phyloP scores from a whole-genome alignment of 371 early-diverging fungal genomes.

The Apophysomyces trapeziformis region DNA sequence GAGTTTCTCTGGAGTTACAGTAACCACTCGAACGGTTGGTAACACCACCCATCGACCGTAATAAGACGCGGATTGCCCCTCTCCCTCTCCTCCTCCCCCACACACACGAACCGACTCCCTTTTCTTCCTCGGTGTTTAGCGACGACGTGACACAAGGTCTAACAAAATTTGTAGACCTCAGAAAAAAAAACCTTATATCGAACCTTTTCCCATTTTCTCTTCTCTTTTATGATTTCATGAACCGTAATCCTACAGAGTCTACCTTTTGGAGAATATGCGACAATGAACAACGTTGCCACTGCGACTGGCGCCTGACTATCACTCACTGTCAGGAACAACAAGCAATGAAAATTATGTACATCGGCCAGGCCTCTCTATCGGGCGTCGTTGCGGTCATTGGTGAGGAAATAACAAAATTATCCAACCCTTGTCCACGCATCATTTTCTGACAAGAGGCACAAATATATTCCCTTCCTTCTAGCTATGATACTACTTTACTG shows the following conservation, averaged over 20 bases:
- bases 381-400: slow-evolving; percentile 23
- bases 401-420: background rate
- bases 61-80: too few species aligned
- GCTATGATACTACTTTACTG: slow-evolving; percentile 19
- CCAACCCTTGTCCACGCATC: too few species aligned
- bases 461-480: background rate
- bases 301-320: slow-evolving; percentile 33
- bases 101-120: too few species aligned
- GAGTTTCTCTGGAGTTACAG: too few species aligned
- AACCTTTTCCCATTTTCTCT: background rate
- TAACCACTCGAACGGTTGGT: too few species aligned
- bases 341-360: slow-evolving; percentile 18
- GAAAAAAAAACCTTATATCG: background rate
- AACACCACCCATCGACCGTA: too few species aligned
- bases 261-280: slow-evolving; percentile 29
- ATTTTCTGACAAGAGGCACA: background rate
- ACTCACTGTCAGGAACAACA: slow-evolving; percentile 19
- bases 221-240: background rate
- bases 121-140: too few species aligned
- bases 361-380: slow-evolving; percentile 19
- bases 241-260: slow-evolving; percentile 1
- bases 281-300: slow-evolving; percentile 19
- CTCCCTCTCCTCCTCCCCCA: too few species aligned
- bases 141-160: too few species aligned
- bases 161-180: too few species aligned